phyloP scores from a whole-genome alignment of 305 asterid species.

The Solanum chacoense region DNA sequence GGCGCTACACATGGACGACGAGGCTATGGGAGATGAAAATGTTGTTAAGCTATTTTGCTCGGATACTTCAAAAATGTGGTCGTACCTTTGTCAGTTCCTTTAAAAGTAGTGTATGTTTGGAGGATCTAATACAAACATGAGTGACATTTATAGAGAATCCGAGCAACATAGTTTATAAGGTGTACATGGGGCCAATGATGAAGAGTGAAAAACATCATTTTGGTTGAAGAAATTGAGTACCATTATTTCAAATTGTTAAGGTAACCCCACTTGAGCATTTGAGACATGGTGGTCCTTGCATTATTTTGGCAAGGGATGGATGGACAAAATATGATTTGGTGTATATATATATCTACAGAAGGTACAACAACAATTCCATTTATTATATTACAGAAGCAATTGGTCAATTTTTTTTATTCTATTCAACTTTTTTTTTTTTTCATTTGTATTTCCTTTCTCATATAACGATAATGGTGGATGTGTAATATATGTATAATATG shows the following conservation, averaged over 20 bases:
- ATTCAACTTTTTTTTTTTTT: neutral
- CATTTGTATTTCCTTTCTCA: neutral
- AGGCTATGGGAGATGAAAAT: neutral
- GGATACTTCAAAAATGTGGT: neutral
- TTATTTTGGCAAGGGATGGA: neutral
- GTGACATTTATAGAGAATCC: neutral
- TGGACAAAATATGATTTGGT: neutral
- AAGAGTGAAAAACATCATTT: neutral
- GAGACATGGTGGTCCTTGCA: neutral
- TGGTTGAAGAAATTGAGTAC: neutral
- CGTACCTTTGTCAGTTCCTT: neutral
- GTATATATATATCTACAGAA: neutral
- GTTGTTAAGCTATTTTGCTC: neutral
- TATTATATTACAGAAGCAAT: neutral
- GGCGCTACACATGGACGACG: constrained; percentile 15
- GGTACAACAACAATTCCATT: neutral
- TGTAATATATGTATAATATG: neutral
- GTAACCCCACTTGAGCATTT: neutral
- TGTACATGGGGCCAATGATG: neutral
- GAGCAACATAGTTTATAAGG: neutral
- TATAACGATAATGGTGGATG: neutral
- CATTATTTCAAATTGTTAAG: neutral
- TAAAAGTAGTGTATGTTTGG: neutral
- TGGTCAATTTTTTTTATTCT: neutral
- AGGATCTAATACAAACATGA: neutral